Percentiles rank a stretch among this genome's conserved stretches.
Conservation (phyloP, 331 rosid genomes). For the Telfairia occidentalis region DNA sequence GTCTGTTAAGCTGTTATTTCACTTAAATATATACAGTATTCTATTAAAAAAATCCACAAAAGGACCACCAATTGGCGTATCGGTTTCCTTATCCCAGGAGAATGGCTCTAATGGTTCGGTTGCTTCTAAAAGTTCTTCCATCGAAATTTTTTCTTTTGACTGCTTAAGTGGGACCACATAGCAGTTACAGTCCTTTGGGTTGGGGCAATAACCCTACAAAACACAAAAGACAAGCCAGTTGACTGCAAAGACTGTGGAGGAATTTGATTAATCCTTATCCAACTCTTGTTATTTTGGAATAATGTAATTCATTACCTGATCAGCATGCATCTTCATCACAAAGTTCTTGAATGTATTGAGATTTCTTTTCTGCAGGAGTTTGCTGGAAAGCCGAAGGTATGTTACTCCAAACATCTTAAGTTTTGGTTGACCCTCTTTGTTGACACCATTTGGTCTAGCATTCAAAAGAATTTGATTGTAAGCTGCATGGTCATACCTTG, state of each 20-base stretch:
- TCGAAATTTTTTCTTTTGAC: slow-evolving; percentile 45
- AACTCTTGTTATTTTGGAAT: background rate
- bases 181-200: slow-evolving; percentile 42
- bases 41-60: slow-evolving; percentile 12
- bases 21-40: slow-evolving; percentile 19
- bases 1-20: background rate
- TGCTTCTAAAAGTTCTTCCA: slow-evolving; percentile 49
- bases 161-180: slow-evolving; percentile 35
- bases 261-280: background rate
- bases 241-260: background rate
- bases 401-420: slow-evolving; percentile 63
- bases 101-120: slow-evolving; percentile 47
- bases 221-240: background rate
- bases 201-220: slow-evolving; percentile 47
- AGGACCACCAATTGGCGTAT: slow-evolving; percentile 52
- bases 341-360: slow-evolving; percentile 52
- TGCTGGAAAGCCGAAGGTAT: slow-evolving; percentile 57
- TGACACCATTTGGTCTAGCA: slow-evolving; percentile 73
- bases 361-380: slow-evolving; percentile 40
- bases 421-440: slow-evolving; percentile 36
- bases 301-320: slow-evolving; percentile 47
- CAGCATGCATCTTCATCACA: slow-evolving; percentile 78
- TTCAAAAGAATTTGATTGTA: slow-evolving; percentile 77
- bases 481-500: slow-evolving; percentile 47
- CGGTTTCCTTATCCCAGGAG: slow-evolving; percentile 61